These are phyloP conservation scores for Lodderomyces metapsilosis DNA, from an alignment of 1,139 yeast genomes.

Conservation along the genomic window DNA sequence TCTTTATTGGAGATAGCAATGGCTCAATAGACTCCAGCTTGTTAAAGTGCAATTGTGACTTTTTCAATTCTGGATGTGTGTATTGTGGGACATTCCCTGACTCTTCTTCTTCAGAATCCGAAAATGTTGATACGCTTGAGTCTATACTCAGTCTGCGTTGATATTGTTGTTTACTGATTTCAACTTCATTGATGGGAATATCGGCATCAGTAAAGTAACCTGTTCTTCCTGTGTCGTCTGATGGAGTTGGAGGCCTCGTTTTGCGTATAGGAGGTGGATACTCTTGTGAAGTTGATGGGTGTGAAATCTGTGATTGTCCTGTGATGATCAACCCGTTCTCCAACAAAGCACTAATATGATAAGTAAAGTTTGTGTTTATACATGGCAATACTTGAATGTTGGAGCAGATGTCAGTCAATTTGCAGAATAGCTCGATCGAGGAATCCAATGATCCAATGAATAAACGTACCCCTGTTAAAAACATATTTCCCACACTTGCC, in stretches of 20 bases:
- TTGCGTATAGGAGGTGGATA: constrained; percentile 39
- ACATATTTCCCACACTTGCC: constrained; percentile 84
- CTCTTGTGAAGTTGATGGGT: constrained; percentile 50
- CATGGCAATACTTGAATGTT: constrained; percentile 70
- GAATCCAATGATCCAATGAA: constrained; percentile 84
- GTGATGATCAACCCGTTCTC: constrained; percentile 72
- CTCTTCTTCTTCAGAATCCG: constrained; percentile 33
- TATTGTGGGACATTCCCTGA: constrained; percentile 68
- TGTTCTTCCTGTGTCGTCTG: constrained; percentile 16
- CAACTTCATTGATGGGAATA: constrained; percentile 18
- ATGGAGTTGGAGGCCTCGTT: constrained; percentile 40
- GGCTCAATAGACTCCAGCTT: constrained; percentile 56
- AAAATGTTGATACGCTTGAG: constrained; percentile 1
- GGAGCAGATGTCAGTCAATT: constrained; percentile 63
- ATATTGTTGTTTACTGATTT: constrained; percentile 4
- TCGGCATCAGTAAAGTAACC: constrained; percentile 13
- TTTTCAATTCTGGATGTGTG: constrained; percentile 74
- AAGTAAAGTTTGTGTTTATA: constrained; percentile 78
- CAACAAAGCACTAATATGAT: constrained; percentile 79
- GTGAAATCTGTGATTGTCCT: constrained; percentile 95
- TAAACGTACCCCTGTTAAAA: constrained; percentile 76
- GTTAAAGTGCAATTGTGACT: constrained; percentile 71
- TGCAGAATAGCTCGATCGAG: constrained; percentile 71
- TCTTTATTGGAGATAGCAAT: constrained; percentile 68
- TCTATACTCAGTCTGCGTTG: constrained; percentile 4